Evolutionary conservation across 805 yeast species (phyloP), one percentile per base, ranked within the genome.

Genomic region (Metschnikowia kunwiensis): DNA sequence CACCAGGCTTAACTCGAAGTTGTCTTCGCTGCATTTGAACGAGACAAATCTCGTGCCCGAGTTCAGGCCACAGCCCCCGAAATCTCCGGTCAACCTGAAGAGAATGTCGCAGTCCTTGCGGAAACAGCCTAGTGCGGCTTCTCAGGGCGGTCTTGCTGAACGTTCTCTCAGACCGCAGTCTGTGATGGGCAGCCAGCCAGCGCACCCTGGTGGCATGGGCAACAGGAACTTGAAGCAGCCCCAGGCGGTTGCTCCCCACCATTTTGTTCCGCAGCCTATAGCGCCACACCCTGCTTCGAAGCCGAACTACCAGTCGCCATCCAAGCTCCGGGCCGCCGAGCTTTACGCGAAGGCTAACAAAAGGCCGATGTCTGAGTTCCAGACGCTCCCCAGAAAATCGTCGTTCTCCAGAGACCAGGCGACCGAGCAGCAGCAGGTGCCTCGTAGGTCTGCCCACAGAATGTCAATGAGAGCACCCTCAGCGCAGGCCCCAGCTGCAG

Each of bases 1-100:
- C 55, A 84, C 93, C 0, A 69, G 88, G 40, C 54, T 82, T 38
- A 84, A 84, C 58, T 82, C 91, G 1, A 72, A 74, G 42, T 55
- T 77, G 52, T 70, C 79, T 5, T 49, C 72, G 0, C 46, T 67
- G 4, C 62, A 68, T 33, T 59, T 70, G 44, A 42, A 36, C 18
- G 64, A 59, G n/a, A 30, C 31, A 34, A 11, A n/a, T 5, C 34
- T 30, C 22, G 35, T 10, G 7, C 45, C 40, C 14, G 42, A 37
- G 13, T 12, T 27, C n/a, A 41, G 31, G 24, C 26, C 36, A 6
- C 42, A 30, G 26, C 26, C 34, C 13, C 34, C 45, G 8, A 36
- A 23, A 17, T 38, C 24, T 20, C 30, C 41, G 3, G 38, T 32
- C 17, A 34, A 34, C 14, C 43, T 30, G 21, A 54, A 45, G 36